Percentiles rank a stretch among this genome's conserved stretches.
These are phyloP conservation scores for Wickerhamomyces sp. DNA, from an alignment of 1,139 yeast species.

Conservation along the genomic window DNA sequence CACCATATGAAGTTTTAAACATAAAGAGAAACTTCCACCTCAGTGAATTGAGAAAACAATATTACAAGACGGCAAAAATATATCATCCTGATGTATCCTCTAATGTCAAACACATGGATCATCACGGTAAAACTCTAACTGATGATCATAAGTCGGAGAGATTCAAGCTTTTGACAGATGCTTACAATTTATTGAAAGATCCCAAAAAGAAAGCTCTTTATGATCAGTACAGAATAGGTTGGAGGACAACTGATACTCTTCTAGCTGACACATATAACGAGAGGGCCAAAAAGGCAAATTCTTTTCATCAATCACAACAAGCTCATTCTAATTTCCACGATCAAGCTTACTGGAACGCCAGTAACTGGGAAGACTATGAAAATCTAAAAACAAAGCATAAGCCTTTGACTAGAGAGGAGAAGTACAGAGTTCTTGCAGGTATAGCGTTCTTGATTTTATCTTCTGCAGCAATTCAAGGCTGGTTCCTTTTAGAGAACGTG, in stretches of 20 bases:
- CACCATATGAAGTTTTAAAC: conserved; percentile 73
- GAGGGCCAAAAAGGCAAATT: conserved; percentile 16
- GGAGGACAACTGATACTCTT: conserved; percentile 23
- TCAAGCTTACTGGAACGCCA: conserved; percentile 58
- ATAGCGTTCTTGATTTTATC: conserved; percentile 23
- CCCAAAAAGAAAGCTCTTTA: conserved; percentile 41
- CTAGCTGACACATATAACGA: conserved; percentile 7
- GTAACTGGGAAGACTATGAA: conserved; percentile 65
- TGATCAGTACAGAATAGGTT: conserved; percentile 38
- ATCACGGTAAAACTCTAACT: conserved; percentile 30
- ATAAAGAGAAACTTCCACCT: conserved; percentile 38
- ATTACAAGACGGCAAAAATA: conserved; percentile 62
- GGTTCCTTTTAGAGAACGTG: conserved; percentile 34
- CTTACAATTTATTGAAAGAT: conserved; percentile 66
- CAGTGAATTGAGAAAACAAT: conserved; percentile 45
- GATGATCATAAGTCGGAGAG: conserved; percentile 45
- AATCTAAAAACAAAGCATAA: conserved; percentile 19
- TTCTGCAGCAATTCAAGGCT: conserved; percentile 27
- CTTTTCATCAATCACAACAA: conserved; percentile 19
- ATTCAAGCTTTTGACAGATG: conserved; percentile 66
- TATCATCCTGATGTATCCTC: conserved; percentile 79
- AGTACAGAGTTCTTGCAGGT: conserved; percentile 23
- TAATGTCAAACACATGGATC: conserved; percentile 26
- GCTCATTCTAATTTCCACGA: conserved; percentile 26
- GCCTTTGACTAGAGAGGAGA: conserved; percentile 16